Base-by-base conservation (phyloP, 2,329 filamentous ascomycete species). In the Beauveria caledonica region DNA sequence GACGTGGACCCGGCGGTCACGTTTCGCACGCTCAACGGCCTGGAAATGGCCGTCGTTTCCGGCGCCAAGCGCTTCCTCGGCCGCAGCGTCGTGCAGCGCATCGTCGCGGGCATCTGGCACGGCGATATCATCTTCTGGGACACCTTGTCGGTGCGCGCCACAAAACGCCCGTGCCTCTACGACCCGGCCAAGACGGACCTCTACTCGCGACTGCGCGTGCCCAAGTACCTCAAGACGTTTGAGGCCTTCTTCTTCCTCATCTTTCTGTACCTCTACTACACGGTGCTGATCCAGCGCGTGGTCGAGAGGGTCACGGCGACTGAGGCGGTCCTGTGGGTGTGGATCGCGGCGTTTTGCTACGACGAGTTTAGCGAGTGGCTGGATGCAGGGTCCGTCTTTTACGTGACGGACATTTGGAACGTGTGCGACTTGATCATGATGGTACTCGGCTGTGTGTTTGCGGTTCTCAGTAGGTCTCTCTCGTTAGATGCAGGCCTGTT, bases 41-140 rank as follows among this genome's bases (percentile, higher is more conserved):
- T 97, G 17, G 91, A 96, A 70, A 92, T 96, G 67, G 91, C 90
- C 27, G 86, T 88, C 50, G 85, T 95, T 21, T 87, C 87, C 13
- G 82, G 89, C 62, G 89, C 90, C 33, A 96, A 96, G 75, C 88
- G 88, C 50, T 95, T 96, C 66, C 80, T 96, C 40, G 87, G 87
- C 68, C 90, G 95, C 71, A 81, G 82, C 62, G 83, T 89, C 3
- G 88, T 95, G 11, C 91, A 96, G 70, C 89, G 88, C 67, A 88
- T 95, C 65, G 84, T 96, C 63, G 87, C 88, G 50, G 88, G 88
- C 53, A 89, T 96, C 58, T 95, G 91, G 90, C 85, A 86, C 64
- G 91, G 91, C 50, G 87, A 92, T 65, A 91, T 96, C 62, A 83
- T 92, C 42, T 94, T 95, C 71, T 96, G 90, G 91, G 87, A 92